Percentiles rank a stretch among this genome's conserved stretches.
phyloP scores from a whole-genome alignment of 352 stramenopile genomes.

The Pythium oligandrum region DNA sequence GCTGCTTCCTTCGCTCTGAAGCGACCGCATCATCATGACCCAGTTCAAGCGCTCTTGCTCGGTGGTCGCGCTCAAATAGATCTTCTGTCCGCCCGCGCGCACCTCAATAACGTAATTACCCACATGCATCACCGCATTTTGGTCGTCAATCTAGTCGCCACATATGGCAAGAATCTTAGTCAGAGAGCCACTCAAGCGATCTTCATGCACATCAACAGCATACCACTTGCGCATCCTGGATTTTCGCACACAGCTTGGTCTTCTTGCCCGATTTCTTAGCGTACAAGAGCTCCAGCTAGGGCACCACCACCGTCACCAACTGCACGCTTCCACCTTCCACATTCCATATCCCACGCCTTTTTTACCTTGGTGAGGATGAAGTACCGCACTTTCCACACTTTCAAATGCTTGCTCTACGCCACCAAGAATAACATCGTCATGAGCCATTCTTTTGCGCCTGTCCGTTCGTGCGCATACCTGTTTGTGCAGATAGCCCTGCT shows the following conservation, averaged over 20 bases:
- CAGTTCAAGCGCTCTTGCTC: slow-evolving; percentile 68
- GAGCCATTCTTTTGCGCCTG: neutral
- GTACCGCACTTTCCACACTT: slow-evolving; percentile 85
- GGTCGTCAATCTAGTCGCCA: slow-evolving; percentile 61
- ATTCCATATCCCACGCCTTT: too few relatives aligned
- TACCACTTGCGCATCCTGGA: slow-evolving; percentile 66
- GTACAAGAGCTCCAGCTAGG: slow-evolving; percentile 51
- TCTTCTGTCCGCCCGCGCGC: slow-evolving; percentile 32
- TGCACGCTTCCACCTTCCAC: too few relatives aligned
- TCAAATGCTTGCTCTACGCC: slow-evolving; percentile 74
- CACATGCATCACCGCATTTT: slow-evolving; percentile 67
- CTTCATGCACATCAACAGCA: slow-evolving; percentile 5
- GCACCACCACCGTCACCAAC: neutral
- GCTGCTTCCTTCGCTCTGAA: slow-evolving; percentile 25
- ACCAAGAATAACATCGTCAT: too few relatives aligned
- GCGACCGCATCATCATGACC: slow-evolving; percentile 46
- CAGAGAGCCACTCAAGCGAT: neutral
- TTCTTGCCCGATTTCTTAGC: slow-evolving; percentile 83
- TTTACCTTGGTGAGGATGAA: slow-evolving; percentile 72
- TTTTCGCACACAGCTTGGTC: slow-evolving; percentile 30
- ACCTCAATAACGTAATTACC: slow-evolving; percentile 82
- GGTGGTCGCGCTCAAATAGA: slow-evolving; percentile 72
- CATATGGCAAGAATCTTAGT: neutral
- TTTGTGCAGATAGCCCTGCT: slow-evolving; percentile 86
- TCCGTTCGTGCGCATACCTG: slow-evolving; percentile 25